Evolutionary conservation across 225 moss, liverwort and hornwort genomes (phyloP).

Genomic region (Lunularia cruciata): DNA sequence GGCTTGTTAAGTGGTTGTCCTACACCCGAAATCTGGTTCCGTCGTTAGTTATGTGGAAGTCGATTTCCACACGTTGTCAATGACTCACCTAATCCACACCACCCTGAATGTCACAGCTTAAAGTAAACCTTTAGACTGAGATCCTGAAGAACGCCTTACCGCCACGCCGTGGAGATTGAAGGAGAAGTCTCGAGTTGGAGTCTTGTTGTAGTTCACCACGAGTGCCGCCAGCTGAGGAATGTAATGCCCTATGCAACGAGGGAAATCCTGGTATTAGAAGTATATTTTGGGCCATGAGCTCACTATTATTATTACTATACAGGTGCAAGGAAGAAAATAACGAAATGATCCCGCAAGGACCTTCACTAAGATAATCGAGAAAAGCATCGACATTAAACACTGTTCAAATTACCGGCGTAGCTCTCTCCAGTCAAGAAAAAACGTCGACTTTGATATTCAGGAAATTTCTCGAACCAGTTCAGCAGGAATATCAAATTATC

Average conservation of each 20-base stretch:
- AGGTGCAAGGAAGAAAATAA: too few relatives aligned
- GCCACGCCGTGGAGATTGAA: conserved; percentile 41
- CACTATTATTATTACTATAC: too few relatives aligned
- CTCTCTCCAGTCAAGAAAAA: conserved; percentile 49
- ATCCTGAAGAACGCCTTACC: conserved; percentile 15
- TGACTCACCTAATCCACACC: too few relatives aligned
- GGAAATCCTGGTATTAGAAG: too few relatives aligned
- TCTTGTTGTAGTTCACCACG: conserved; percentile 35
- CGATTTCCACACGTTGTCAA: too few relatives aligned
- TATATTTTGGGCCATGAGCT: too few relatives aligned
- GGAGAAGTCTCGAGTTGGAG: conserved; percentile 22
- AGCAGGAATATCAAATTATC: conserved; percentile 45
- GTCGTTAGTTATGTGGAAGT: too few relatives aligned
- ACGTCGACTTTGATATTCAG: conserved; percentile 33
- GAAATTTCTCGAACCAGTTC: conserved; percentile 48
- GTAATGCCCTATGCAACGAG: conserved; percentile 40
- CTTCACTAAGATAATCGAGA: not conserved
- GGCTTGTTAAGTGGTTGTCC: too few relatives aligned
- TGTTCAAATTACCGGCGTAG: conserved; percentile 57
- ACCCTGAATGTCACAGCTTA: too few relatives aligned
- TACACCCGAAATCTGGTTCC: too few relatives aligned
- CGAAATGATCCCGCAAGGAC: too few relatives aligned
- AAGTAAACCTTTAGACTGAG: not conserved
- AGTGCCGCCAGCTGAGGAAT: conserved; percentile 44
- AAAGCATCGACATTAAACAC: not conserved